These are phyloP conservation scores for Lactifluus hygrophoroides DNA, from an alignment of 768 basidiomycete species.

Conservation along the genomic window DNA sequence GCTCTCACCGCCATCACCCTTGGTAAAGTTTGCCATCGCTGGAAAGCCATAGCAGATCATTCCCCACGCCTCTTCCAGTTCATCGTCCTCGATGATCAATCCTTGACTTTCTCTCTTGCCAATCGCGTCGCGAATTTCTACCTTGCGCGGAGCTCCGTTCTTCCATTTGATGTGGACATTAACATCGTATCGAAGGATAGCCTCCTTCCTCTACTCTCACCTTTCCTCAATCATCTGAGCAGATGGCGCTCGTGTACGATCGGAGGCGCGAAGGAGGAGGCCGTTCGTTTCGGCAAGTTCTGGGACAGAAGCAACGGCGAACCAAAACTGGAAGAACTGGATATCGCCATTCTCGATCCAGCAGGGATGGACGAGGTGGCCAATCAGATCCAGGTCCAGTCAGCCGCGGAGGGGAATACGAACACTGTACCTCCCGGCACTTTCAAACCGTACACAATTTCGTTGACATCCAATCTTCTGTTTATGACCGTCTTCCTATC, in stretches of 20 bases:
- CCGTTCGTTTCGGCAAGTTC: slow-evolving; percentile 25
- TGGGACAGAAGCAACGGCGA: slow-evolving; percentile 14
- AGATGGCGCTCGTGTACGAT: slow-evolving; percentile 52
- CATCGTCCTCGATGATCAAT: slow-evolving; percentile 41
- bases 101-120: slow-evolving; percentile 30
- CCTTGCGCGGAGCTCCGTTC: slow-evolving; percentile 43
- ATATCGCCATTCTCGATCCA: slow-evolving; percentile 20
- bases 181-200: slow-evolving; percentile 39
- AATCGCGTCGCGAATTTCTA: slow-evolving; percentile 45
- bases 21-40: slow-evolving; percentile 46
- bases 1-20: slow-evolving; percentile 42
- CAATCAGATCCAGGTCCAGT: slow-evolving; percentile 1
- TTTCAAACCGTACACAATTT: slow-evolving; percentile 14
- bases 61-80: slow-evolving; percentile 56
- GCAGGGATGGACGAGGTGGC: slow-evolving; percentile 13
- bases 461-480: slow-evolving; percentile 19
- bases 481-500: slow-evolving; percentile 42
- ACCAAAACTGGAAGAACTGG: slow-evolving; percentile 22
- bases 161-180: slow-evolving; percentile 49
- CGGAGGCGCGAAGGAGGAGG: slow-evolving; percentile 29
- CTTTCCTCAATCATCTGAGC: slow-evolving; percentile 44
- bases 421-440: background rate
- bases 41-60: slow-evolving; percentile 45
- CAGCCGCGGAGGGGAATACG: background rate
- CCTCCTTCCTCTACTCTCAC: slow-evolving; percentile 56